A percentile compares a stretch with the other conserved stretches of the same genome.
These are phyloP conservation scores for Penicillium rolfsii DNA, from an alignment of 2,329 filamentous ascomycete genomes.

Conservation along the genomic window DNA sequence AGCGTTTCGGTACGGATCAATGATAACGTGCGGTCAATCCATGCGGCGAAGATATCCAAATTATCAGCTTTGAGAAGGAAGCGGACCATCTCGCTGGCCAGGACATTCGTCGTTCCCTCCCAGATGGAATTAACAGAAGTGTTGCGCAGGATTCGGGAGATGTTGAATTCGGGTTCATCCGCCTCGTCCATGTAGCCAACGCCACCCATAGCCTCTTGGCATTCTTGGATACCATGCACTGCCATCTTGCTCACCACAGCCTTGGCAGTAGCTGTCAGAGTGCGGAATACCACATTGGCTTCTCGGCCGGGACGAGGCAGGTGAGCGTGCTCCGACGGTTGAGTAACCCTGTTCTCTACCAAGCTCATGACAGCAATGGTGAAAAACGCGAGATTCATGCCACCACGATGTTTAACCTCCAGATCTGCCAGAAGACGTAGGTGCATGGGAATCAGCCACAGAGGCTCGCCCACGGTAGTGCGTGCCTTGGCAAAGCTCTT, in stretches of 20 bases:
- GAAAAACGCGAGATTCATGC: slow-evolving; percentile 44
- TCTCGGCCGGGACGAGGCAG: slow-evolving; percentile 41
- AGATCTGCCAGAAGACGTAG: slow-evolving; percentile 43
- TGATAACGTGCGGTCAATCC: slow-evolving; percentile 47
- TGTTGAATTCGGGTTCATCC: slow-evolving; percentile 64
- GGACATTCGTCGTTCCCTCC: slow-evolving; percentile 74
- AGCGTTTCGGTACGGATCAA: slow-evolving; percentile 18
- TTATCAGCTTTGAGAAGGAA: slow-evolving; percentile 33
- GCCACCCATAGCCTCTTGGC: slow-evolving; percentile 44
- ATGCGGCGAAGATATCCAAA: slow-evolving; percentile 37
- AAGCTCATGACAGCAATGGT: slow-evolving; percentile 34
- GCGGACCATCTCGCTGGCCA: slow-evolving; percentile 58
- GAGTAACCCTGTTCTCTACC: slow-evolving; percentile 58
- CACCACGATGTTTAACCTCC: slow-evolving; percentile 44
- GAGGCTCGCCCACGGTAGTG: slow-evolving; percentile 40
- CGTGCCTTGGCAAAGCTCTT: slow-evolving; percentile 48
- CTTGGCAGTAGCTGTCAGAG: slow-evolving; percentile 38
- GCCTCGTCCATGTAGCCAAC: slow-evolving; percentile 46
- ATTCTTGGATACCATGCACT: slow-evolving; percentile 40
- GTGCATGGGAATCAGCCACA: slow-evolving; percentile 48
- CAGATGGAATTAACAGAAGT: slow-evolving; percentile 62
- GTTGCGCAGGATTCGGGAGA: slow-evolving; percentile 68
- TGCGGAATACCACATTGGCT: slow-evolving; percentile 33
- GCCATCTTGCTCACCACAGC: slow-evolving; percentile 42
- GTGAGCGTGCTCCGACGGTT: slow-evolving; percentile 50